These are phyloP conservation scores for Aurinia saxatilis DNA, from an alignment of 345 rosid genomes.

Conservation along the genomic window DNA sequence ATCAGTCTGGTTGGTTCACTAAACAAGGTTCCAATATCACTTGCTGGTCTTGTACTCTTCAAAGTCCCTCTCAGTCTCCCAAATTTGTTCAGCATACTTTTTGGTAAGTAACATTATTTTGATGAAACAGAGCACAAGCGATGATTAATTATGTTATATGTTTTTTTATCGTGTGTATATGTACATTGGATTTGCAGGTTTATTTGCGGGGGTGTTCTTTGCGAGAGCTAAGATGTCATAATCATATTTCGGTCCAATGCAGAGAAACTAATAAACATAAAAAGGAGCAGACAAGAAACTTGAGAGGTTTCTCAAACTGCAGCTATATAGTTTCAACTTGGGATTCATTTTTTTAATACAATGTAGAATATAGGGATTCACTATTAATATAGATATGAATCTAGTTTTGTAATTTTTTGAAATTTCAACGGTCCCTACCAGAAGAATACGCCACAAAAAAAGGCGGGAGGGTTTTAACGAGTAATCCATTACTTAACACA, in stretches of 20 bases:
- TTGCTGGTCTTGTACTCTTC: conserved; percentile 72
- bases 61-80: conserved; percentile 69
- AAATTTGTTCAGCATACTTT: conserved; percentile 71
- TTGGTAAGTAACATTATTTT: conserved; percentile 44
- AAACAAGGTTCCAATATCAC: conserved; percentile 85
- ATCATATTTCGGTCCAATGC: conserved; percentile 5
- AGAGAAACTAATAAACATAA: not conserved
- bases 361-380: conserved; percentile 1
- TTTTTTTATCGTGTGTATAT: not conserved
- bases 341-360: not conserved
- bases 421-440: too few relatives aligned
- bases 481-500: too few relatives aligned
- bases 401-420: not conserved
- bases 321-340: conserved; percentile 10
- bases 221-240: conserved; percentile 89
- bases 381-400: not conserved
- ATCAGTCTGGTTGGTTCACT: conserved; percentile 79
- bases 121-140: not conserved
- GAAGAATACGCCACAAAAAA: not conserved
- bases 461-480: not conserved
- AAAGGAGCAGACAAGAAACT: not conserved
- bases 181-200: conserved; percentile 40
- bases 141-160: not conserved
- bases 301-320: not conserved
- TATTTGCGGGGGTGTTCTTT: conserved; percentile 74